Evolutionary conservation across 2,329 filamentous ascomycete species (phyloP), one percentile per base, ranked within the genome.

Genomic region (Scorias spongiosa): DNA sequence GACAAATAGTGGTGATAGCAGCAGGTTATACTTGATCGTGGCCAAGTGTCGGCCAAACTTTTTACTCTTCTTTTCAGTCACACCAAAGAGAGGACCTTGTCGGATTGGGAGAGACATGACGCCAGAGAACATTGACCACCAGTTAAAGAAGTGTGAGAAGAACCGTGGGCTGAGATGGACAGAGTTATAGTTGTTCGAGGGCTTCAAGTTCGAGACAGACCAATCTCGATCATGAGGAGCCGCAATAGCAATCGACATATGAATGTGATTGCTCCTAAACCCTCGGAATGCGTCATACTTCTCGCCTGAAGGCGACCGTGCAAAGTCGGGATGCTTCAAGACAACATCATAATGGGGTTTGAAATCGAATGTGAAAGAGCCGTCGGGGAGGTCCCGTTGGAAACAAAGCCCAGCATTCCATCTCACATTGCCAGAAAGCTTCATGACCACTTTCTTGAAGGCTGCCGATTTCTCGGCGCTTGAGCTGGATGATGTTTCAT

Each of bases 391-490:
- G 49, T 89, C 84, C 39, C 82, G 79, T 63, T 98, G 91, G 58
- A 98, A 98, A 41, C 93, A 84, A 34, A 98, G 69, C 0, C 91
- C 93, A 11, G 84, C 80, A 57, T 89, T 74, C 84, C 87, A 95
- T 62, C 86, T 83, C 1, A 98, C 91, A 57, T 91, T 93, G 11
- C 91, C 91, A 2, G 91, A 96, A 10, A 98, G 72, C 64, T 98
- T 98, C 89, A 98, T 96, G 42, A 94, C 78, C 2, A 96, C 91
- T 64, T 98, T 98, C 63, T 94, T 94, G 71, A 98, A 98, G 1
- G 80, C 72, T n/a, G 87, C 83, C 2, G 81, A 78, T 53, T 78
- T 84, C 55, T 74, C 71, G 51, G 73, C 79, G 46, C 78, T 81
- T 11, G 76, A 75, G 42, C 72, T 76, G 2, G 74, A 67, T 29